Conservation (phyloP, 2,329 filamentous ascomycete genomes). For the Alternaria ventricosa region DNA sequence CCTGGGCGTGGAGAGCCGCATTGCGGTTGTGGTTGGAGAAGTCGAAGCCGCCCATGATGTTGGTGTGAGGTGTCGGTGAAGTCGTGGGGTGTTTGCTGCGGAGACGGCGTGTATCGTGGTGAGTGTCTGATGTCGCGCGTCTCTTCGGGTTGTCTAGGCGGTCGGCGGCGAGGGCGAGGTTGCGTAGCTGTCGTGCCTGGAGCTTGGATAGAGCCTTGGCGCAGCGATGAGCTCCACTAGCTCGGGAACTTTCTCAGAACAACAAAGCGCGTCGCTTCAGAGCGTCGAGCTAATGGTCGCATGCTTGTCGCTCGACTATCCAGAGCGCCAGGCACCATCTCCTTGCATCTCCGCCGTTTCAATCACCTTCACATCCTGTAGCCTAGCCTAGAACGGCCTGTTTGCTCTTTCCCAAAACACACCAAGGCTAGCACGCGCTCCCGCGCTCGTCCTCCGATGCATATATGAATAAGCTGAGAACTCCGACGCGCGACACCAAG, state of each 20-base stretch:
- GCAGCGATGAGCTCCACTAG: slow-evolving; percentile 11
- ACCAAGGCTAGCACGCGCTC: slow-evolving; percentile 13
- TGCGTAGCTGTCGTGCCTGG: slow-evolving; percentile 36
- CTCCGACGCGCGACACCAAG: slow-evolving; percentile 36
- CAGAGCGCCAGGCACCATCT: slow-evolving; percentile 26
- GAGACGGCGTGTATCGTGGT: not conserved
- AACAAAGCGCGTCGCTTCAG: slow-evolving; percentile 21
- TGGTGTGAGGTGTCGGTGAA: not conserved
- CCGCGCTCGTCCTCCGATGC: slow-evolving; percentile 36
- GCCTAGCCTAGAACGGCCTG: slow-evolving; percentile 10
- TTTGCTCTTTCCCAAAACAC: slow-evolving; percentile 11
- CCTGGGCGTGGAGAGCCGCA: slow-evolving; percentile 89
- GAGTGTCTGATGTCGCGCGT: not conserved
- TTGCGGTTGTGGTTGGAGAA: slow-evolving; percentile 99
- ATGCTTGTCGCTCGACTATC: slow-evolving; percentile 28
- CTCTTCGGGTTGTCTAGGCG: not conserved
- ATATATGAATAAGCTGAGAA: slow-evolving; percentile 27
- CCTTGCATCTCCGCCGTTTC: slow-evolving; percentile 18
- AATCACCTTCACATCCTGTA: slow-evolving; percentile 25
- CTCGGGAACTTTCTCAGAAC: slow-evolving; percentile 19
- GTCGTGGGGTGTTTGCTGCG: not conserved
- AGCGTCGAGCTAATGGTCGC: slow-evolving; percentile 14
- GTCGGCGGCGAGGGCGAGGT: slow-evolving; percentile 16
- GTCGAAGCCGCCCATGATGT: slow-evolving; percentile 75
- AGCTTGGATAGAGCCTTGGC: slow-evolving; percentile 24